Conservation (phyloP, 805 yeast species). For the Jamesozyma gamospora region DNA sequence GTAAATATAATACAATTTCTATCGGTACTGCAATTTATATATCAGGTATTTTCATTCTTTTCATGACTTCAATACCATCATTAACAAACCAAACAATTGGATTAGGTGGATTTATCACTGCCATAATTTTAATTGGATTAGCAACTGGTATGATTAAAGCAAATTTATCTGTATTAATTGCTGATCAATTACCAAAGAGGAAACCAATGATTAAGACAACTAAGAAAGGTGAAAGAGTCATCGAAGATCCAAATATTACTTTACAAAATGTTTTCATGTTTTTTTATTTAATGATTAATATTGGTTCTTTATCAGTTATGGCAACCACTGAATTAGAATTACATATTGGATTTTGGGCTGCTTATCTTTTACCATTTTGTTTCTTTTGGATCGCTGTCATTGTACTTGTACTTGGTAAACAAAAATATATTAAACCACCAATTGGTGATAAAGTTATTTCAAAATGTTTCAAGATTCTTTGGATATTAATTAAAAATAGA, state of each 20-base stretch:
- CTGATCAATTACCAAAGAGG: conserved; percentile 59
- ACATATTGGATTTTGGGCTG: conserved; percentile 62
- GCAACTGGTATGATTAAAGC: conserved; percentile 80
- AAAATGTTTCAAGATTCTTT: conserved; percentile 38
- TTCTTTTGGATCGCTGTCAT: conserved; percentile 53
- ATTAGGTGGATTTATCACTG: conserved; percentile 46
- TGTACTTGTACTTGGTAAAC: conserved; percentile 44
- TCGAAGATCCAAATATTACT: conserved; percentile 59
- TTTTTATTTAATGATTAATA: conserved; percentile 66
- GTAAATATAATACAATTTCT: conserved; percentile 60
- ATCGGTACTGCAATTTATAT: conserved; percentile 51
- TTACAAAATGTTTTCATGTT: conserved; percentile 66
- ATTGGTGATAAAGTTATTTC: conserved; percentile 54
- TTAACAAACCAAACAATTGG: conserved; percentile 43
- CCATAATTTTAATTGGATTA: conserved; percentile 46
- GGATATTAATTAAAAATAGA: conserved; percentile 37
- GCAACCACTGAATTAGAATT: conserved; percentile 68
- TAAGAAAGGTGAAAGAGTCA: conserved; percentile 56
- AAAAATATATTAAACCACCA: conserved; percentile 47
- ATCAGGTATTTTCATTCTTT: conserved; percentile 51
- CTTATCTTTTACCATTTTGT: conserved; percentile 60
- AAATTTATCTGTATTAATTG: conserved; percentile 58
- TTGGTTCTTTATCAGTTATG: conserved; percentile 65
- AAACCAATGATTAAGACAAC: conserved; percentile 49
- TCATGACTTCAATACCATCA: conserved; percentile 58